Base-by-base conservation (phyloP, 495 filamentous ascomycete species). In the Lichenothelia convexa region DNA sequence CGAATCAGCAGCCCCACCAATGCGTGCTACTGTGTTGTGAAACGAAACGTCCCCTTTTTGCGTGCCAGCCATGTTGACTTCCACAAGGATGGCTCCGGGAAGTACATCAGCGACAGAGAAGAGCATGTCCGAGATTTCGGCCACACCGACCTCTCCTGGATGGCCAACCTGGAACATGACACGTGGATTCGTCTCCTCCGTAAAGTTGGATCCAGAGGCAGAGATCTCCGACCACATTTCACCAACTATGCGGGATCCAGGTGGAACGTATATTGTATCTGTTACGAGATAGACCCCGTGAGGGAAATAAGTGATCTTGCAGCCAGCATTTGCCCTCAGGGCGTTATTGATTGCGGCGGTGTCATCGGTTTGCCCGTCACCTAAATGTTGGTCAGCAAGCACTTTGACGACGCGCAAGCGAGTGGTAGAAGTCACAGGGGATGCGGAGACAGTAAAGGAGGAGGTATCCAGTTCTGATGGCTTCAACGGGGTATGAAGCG, bases 161-260 rank as follows among this genome's bases (percentile, higher is more conserved):
- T 79, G 60, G 22, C 87, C 87, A 30, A 93, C 70, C 46, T 80
- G 72, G 51, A 83, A 74, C 21, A 81, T 75, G 3, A 75, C 69
- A 32, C 60, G 50, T 23, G 87, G 86, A 45, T 81, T 80, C 19
- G 45, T 58, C 36, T 71, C 61, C 49, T 89, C 71, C 36, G 69
- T 57, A 60, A 91, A 95, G 18, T 66, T 67, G 20, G 53, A 50
- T 31, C 83, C 82, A 15, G 38, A 18, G 6, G 80, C 85, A 68
- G 94, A 80, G 41, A 95, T 80, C 27, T 91, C 57, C 13, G 87
- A 73, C 77, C 78, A 89, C 46, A 85, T 72, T 54, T 95, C 87
- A 48, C 87, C 87, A n/a, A 77, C 75, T 49, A 95, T 87, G 30
- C 61, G 63, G 54, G 80, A 73, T 53, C 78, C 67, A 50, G 70